phyloP scores from a whole-genome alignment of 352 stramenopile species.

The Phytopythium delawarense region DNA sequence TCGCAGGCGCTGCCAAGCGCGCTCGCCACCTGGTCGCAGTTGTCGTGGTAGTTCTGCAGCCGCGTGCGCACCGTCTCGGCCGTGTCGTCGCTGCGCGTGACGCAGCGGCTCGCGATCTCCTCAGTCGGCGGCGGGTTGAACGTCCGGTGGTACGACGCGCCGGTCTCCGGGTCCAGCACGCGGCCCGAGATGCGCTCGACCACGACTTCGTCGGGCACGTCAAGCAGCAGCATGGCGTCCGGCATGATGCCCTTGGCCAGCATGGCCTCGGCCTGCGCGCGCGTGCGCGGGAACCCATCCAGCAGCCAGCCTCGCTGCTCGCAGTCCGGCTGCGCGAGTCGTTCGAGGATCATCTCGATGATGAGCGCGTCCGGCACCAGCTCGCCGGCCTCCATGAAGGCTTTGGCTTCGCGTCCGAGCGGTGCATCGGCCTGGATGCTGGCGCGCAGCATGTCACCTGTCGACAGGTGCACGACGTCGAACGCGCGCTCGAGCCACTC shows the following conservation, averaged over 20 bases:
- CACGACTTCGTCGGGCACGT: constrained; percentile 94
- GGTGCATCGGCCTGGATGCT: constrained; percentile 66
- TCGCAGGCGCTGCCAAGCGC: constrained; percentile 39
- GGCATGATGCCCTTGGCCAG: constrained; percentile 70
- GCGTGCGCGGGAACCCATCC: constrained; percentile 94
- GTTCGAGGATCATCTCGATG: constrained; percentile 89
- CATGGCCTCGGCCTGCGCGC: constrained; percentile 74
- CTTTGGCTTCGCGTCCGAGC: constrained; percentile 80
- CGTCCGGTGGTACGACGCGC: constrained; percentile 90
- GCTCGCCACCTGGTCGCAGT: constrained; percentile 43
- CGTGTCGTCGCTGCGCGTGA: constrained; percentile 84
- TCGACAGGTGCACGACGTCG: constrained; percentile 93
- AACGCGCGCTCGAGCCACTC: constrained; percentile 89
- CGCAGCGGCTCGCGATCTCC: constrained; percentile 56
- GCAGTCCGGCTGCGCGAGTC: constrained; percentile 71
- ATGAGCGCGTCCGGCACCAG: constrained; percentile 95
- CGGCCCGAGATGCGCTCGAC: constrained; percentile 92
- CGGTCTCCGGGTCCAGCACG: constrained; percentile 88
- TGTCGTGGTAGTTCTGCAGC: constrained; percentile 81
- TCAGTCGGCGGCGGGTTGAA: constrained; percentile 74
- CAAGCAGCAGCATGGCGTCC: constrained; percentile 92
- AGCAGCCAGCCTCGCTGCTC: constrained; percentile 83
- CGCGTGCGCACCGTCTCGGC: constrained; percentile 86
- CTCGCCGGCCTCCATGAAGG: constrained; percentile 89
- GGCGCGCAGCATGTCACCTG: constrained; percentile 93